phyloP scores from a whole-genome alignment of 2,329 filamentous ascomycete species.

The Zasmidium cellare region DNA sequence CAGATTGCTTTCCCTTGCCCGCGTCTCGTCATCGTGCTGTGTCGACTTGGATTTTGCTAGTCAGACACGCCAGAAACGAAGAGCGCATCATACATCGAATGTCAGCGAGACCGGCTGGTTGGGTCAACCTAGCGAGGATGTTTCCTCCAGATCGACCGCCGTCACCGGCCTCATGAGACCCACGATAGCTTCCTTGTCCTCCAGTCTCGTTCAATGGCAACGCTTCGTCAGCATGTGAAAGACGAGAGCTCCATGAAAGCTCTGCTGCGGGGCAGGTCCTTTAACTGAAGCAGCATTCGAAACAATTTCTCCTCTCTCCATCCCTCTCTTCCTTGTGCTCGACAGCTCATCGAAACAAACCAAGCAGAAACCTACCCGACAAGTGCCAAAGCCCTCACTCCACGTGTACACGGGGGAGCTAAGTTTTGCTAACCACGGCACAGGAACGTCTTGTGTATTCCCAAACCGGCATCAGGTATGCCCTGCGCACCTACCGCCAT shows the following conservation, averaged over 20 bases:
- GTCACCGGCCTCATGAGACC: neutral
- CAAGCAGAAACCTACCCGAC: neutral
- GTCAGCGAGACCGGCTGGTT: neutral
- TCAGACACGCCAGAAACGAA: neutral
- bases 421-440: neutral
- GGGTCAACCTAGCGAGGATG: neutral
- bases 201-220: neutral
- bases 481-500: constrained; percentile 14
- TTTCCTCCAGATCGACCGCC: neutral
- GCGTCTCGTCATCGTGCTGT: neutral
- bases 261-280: constrained; percentile 3
- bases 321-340: neutral
- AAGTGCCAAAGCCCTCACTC: neutral
- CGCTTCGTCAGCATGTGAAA: neutral
- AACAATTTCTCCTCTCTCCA: neutral
- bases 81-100: neutral
- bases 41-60: neutral
- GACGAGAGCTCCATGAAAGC: constrained; percentile 1
- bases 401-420: neutral
- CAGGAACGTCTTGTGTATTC: neutral
- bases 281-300: neutral
- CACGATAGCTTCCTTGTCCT: constrained; percentile 2
- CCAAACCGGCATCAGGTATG: constrained; percentile 11
- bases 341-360: neutral
- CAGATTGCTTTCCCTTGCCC: constrained; percentile 1